Base-by-base conservation (phyloP, 352 stramenopile species). In the Globisporangium spiculum region DNA sequence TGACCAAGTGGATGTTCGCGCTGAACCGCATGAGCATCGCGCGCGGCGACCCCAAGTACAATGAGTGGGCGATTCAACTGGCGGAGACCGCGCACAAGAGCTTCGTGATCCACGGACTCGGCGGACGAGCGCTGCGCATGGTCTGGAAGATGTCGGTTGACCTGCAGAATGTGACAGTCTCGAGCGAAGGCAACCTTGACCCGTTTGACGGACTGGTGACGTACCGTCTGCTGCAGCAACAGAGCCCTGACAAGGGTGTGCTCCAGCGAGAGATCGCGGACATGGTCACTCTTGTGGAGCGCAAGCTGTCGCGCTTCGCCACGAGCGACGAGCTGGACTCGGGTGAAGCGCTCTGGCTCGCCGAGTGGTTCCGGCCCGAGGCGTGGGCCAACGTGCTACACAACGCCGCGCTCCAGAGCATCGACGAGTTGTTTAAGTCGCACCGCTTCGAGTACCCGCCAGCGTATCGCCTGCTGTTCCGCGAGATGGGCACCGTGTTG, bases 1-100 rank as follows among this genome's bases (percentile, higher is more conserved):
- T 80, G 32, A 80, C 71, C 61, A 80, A 80, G 56, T 80, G 74
- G 74, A 80, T 80, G 71, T 80, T 80, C 38, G 74, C 74, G 30
- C 62, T 80, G 32, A 71, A 67, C 9, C 71, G 71, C 24, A 77
- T 77, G 74, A 58, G 60, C 24, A 34, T 68, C 32, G 71, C 74
- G 0, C 44, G 57, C 12, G n/a, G 36, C 7, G 55, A 73, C 55
- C 50, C 58, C 27, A 54, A 53, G 41, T 78, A 71, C 58, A 71
- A 67, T 18, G n/a, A 64, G 44, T 75, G 68, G 72, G 72, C 72
- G 4, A 26, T 75, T 4, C 64, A 75, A 1, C 58, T 78, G 22
- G 72, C 69, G 2, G n/a, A 66, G 18, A 59, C 67, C 0, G 65
- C 69, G 20, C 69, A 78, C 50, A 27, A 32, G 6, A 44, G 67